A percentile compares a stretch with the other conserved stretches of the same genome.
phyloP scores from a whole-genome alignment of 345 rosid genomes.

The Hibiscus tridactylites region DNA sequence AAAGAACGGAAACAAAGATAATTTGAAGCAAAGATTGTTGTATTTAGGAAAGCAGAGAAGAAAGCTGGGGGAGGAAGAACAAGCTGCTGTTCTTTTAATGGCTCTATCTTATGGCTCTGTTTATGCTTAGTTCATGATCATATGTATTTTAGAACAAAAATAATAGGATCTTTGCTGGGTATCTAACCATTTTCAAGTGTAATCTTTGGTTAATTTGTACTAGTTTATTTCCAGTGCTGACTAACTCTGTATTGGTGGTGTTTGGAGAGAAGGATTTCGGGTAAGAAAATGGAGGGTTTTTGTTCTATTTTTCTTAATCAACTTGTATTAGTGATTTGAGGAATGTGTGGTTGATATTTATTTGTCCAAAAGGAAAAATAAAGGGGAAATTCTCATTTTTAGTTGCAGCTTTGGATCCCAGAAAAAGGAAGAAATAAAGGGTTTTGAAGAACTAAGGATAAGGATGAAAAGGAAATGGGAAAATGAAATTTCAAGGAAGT shows the following conservation, averaged over 20 bases:
- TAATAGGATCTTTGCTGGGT: background rate
- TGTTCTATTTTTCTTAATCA: constrained; percentile 19
- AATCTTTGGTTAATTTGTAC: background rate
- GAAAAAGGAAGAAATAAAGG: background rate
- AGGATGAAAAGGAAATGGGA: background rate
- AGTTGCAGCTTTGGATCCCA: background rate
- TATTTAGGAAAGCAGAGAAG: constrained; percentile 52
- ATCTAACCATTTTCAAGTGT: constrained; percentile 22
- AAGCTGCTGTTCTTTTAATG: constrained; percentile 87
- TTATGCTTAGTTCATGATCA: constrained; percentile 28
- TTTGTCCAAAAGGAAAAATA: background rate
- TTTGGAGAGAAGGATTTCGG: background rate
- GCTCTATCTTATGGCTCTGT: constrained; percentile 78
- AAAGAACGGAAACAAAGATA: constrained; percentile 36
- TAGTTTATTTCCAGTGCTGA: background rate
- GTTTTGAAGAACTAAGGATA: background rate
- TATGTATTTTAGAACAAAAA: background rate
- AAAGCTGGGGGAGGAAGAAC: constrained; percentile 79
- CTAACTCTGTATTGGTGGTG: constrained; percentile 15
- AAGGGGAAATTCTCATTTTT: background rate
- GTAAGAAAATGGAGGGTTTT: constrained; percentile 17
- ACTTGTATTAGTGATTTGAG: background rate
- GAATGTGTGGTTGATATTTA: background rate
- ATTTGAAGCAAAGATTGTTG: constrained; percentile 54
- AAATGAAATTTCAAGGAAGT: background rate